These are phyloP conservation scores for Boletus bicolor DNA, from an alignment of 768 basidiomycete species.

Conservation along the genomic window DNA sequence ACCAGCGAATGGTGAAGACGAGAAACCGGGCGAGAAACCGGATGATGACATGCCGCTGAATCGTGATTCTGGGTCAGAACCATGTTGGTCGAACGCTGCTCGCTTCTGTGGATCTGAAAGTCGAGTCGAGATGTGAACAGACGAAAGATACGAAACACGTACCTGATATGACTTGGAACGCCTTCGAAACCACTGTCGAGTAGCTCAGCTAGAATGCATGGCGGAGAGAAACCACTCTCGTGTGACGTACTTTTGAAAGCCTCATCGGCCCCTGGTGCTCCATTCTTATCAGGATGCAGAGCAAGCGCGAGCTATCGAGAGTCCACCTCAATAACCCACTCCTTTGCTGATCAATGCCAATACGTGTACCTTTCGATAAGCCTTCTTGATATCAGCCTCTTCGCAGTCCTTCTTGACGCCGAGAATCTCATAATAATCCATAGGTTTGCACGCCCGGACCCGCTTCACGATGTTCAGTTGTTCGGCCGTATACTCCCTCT, in stretches of 20 bases:
- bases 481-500: slow-evolving; percentile 85
- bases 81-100: slow-evolving; percentile 78
- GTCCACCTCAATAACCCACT: slow-evolving; percentile 5
- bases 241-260: slow-evolving; percentile 86
- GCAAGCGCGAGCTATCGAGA: slow-evolving; percentile 73
- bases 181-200: slow-evolving; percentile 88
- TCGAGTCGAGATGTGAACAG: slow-evolving; percentile 5
- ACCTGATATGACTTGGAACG: slow-evolving; percentile 93
- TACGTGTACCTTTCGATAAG: slow-evolving; percentile 83
- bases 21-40: slow-evolving; percentile 47
- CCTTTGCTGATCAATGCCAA: slow-evolving; percentile 5
- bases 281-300: slow-evolving; percentile 90
- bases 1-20: slow-evolving; percentile 46
- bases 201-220: slow-evolving; percentile 4
- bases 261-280: slow-evolving; percentile 97
- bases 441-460: slow-evolving; percentile 79
- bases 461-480: slow-evolving; percentile 81
- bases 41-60: slow-evolving; percentile 67
- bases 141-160: not conserved
- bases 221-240: not conserved
- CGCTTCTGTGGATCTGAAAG: slow-evolving; percentile 79
- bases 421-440: slow-evolving; percentile 93
- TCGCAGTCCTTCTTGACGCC: slow-evolving; percentile 76
- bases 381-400: slow-evolving; percentile 85
- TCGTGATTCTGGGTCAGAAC: slow-evolving; percentile 86